Conservation (phyloP, 257 asterid species). For the Solanum chiquidenum region DNA sequence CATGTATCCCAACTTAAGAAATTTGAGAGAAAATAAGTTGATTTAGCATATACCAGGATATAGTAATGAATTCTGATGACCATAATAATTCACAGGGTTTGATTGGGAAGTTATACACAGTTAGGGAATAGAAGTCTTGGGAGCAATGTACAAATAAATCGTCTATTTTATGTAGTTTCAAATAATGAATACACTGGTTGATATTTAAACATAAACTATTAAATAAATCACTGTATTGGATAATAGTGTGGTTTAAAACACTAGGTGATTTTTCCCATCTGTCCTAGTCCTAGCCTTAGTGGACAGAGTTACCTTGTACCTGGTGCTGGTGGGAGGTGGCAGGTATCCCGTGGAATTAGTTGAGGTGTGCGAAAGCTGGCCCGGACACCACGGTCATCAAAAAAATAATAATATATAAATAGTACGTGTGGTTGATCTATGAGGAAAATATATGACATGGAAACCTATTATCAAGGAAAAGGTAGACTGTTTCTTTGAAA, state of each 20-base stretch:
- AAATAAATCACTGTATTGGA: not conserved
- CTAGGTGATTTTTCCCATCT: not conserved
- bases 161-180: not conserved
- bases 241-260: not conserved
- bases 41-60: not conserved
- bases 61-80: not conserved
- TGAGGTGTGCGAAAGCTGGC: not conserved
- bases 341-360: not conserved
- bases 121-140: not conserved
- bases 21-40: not conserved
- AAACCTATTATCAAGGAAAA: not conserved
- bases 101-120: not conserved
- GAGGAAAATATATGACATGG: not conserved
- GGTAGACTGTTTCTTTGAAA: not conserved
- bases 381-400: not conserved
- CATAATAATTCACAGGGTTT: not conserved
- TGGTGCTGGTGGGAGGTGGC: not conserved
- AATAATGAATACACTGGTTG: not conserved
- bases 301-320: not conserved
- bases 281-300: not conserved
- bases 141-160: not conserved
- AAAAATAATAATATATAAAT: no score
- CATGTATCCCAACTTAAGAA: not conserved
- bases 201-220: not conserved
- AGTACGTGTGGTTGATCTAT: not conserved